Evolutionary conservation across 192 early-diverging fungal species (phyloP), one percentile per base, ranked within the genome.

Genomic region (Umbelopsis ramanniana): DNA sequence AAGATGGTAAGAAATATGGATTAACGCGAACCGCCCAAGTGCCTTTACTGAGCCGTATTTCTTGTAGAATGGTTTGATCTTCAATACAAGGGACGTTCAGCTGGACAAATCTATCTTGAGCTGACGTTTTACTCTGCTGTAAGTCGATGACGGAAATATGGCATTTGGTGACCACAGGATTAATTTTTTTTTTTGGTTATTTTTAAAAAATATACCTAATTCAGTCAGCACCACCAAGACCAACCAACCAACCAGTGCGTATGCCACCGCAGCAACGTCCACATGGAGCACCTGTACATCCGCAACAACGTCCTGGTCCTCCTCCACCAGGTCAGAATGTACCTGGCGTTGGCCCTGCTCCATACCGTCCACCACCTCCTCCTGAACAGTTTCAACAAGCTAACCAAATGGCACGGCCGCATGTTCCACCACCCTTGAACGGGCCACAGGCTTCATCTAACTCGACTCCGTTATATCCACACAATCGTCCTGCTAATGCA

Each of bases 41-140:
- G 29, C 29, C 29, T 3, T 22, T 63, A 46, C 66, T 66, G 46
- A 69, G 15, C 10, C 46, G 63, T 45, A 40, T 37, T 12, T 47
- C 12, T 70, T 24, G n/a, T 69, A 87, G 85, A 81, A 9, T 87
- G 85, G 85, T 84, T 79, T 47, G 74, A 72, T 19, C 78, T 84
- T 37, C 72, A 72, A 17, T 79, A 80, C 67, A 84, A 81, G 63
- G 78, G 79, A 29, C 45, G 74, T 2, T 38, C 37, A 22, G 81
- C 85, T 9, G 85, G 85, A n/a, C 79, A 87, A 40, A 76, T 87
- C 26, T 87, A 84, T 60, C 75, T 87, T 21, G 85, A 87, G 52
- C 38, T 87, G 47, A 87, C 85, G 14, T 87, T 84, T 45, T 87
- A 87, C 68, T 75, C 83, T 4, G 74, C 81, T 29, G 85, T 84